A percentile compares a stretch with the other conserved stretches of the same genome.
Conservation (phyloP, 2,329 filamentous ascomycete genomes). For the Apiospora hydei region DNA sequence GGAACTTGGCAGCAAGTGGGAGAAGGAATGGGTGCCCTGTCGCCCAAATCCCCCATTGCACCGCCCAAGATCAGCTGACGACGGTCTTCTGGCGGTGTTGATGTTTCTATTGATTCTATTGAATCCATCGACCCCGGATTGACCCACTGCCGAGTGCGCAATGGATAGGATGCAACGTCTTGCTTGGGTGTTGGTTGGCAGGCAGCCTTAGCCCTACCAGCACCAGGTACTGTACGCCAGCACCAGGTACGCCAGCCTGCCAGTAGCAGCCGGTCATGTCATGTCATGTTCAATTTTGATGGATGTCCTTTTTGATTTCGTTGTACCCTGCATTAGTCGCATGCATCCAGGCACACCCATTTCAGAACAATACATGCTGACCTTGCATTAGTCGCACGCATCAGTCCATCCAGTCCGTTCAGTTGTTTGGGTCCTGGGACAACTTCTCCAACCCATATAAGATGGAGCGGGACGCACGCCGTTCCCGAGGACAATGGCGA, state of each 20-base stretch:
- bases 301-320: slow-evolving; percentile 1
- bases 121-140: background rate
- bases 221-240: background rate
- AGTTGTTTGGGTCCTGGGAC: slow-evolving; percentile 92
- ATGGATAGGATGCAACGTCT: slow-evolving; percentile 10
- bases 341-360: slow-evolving; percentile 29
- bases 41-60: background rate
- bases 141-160: slow-evolving; percentile 12
- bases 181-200: slow-evolving; percentile 10
- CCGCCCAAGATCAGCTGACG: background rate
- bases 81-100: slow-evolving; percentile 7
- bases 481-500: slow-evolving; percentile 80
- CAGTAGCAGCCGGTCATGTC: background rate
- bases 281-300: background rate
- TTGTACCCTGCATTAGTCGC: slow-evolving; percentile 16
- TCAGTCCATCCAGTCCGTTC: slow-evolving; percentile 71
- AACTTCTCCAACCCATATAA: slow-evolving; percentile 82
- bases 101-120: background rate
- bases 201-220: slow-evolving; percentile 16
- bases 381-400: slow-evolving; percentile 60
- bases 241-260: too few relatives aligned
- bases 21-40: slow-evolving; percentile 3
- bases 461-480: slow-evolving; percentile 81
- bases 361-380: slow-evolving; percentile 36
- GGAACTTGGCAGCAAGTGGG: background rate